phyloP scores from a whole-genome alignment of 2,329 filamentous ascomycete species.

The Leptographium procerum region DNA sequence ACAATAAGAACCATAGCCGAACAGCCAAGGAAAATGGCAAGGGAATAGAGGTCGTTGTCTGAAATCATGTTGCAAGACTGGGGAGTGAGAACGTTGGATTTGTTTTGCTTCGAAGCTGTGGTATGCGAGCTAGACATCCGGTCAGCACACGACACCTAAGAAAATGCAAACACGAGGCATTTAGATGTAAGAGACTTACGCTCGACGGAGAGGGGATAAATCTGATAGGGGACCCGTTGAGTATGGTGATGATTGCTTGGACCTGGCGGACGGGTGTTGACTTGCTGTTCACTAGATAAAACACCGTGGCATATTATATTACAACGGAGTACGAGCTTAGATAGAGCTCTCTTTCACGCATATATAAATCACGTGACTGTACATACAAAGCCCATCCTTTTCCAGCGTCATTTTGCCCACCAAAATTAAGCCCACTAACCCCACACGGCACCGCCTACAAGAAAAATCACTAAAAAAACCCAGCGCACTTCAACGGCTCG shows the following conservation, averaged over 20 bases:
- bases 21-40: conserved; percentile 87
- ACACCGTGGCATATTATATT: conserved; percentile 2
- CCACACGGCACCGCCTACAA: neutral
- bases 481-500: neutral
- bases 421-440: conserved; percentile 1
- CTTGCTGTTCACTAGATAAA: neutral
- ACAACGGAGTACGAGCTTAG: too few relatives aligned
- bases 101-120: neutral
- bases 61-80: conserved; percentile 64
- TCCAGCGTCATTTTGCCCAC: neutral
- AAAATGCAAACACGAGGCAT: neutral
- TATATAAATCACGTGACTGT: neutral
- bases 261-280: neutral
- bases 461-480: neutral
- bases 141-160: neutral
- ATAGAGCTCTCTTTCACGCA: neutral
- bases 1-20: conserved; percentile 87
- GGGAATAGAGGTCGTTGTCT: conserved; percentile 78
- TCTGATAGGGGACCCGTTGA: neutral
- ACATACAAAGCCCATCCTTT: neutral
- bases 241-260: neutral
- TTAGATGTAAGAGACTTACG: neutral
- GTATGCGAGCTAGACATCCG: neutral
- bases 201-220: neutral
- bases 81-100: neutral